Evolutionary conservation across 331 rosid species (phyloP), one percentile per base, ranked within the genome.

Genomic region (Acacia concinna): DNA sequence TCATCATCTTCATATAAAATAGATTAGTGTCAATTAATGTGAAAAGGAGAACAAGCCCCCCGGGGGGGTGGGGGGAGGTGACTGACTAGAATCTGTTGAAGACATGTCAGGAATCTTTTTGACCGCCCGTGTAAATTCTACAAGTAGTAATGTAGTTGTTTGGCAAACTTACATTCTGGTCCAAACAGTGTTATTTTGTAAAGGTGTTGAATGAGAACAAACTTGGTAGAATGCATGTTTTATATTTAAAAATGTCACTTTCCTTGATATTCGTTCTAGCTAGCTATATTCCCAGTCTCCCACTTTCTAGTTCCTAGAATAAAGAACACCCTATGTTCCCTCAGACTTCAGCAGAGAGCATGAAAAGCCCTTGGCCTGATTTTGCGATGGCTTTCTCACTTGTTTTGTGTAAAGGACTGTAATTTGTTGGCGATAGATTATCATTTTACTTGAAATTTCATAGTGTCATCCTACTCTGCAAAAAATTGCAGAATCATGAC

Each of bases 51-150:
- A 78, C 56, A 64, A 77, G 77, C n/a, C n/a, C n/a, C n/a, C n/a
- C n/a, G n/a, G n/a, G n/a, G n/a, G n/a, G n/a, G 56, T 31, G 31
- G 31, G 1, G 63, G 63, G 15, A 10, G 31, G 63, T 56, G 15
- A 84, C 71, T 75, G 75, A 82, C 85, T 86, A 83, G 85, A 86
- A 87, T 75, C 75, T 73, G 76, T 80, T 77, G 78, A 78, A 88
- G 81, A 81, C 84, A 83, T 76, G 78, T 81, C 81, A 78, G 57
- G 85, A 88, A 83, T 76, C 85, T 87, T 84, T 84, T 87, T 76
- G 86, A 81, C 83, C 88, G 40, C 83, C 83, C 87, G 83, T 85
- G 89, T 86, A 76, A 80, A 75, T 64, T 68, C 60, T 82, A 41
- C 76, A 54, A 57, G 10, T 56, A 9, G 17, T 23, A 23, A 56